Percentiles rank a stretch among this genome's conserved stretches.
Conservation (phyloP, 1,139 yeast species). For the Yamadazyma jaroonii region DNA sequence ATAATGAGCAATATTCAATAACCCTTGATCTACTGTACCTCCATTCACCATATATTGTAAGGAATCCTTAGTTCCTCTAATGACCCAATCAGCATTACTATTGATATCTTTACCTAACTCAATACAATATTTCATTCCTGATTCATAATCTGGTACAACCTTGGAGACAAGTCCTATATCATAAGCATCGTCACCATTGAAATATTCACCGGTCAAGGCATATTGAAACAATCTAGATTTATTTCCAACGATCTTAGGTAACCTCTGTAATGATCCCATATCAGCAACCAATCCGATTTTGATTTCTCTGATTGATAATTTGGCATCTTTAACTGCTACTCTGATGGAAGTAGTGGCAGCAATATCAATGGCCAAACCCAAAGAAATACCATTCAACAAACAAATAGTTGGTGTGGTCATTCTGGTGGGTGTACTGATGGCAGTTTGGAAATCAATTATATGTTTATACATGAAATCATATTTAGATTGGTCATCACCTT, state of each 20-base stretch:
- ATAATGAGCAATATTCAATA: conserved; percentile 50
- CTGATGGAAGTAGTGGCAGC: conserved; percentile 59
- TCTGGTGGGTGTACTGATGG: conserved; percentile 47
- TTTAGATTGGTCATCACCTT: conserved; percentile 19
- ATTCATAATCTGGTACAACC: conserved; percentile 44
- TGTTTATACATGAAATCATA: conserved; percentile 33
- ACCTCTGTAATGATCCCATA: conserved; percentile 72
- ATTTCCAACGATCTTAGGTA: conserved; percentile 56
- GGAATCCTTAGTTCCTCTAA: conserved; percentile 62
- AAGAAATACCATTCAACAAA: conserved; percentile 43
- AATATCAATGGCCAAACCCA: conserved; percentile 71
- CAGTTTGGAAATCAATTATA: conserved; percentile 56
- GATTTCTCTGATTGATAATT: conserved; percentile 65
- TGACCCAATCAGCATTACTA: conserved; percentile 53
- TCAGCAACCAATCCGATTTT: conserved; percentile 78
- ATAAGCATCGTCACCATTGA: conserved; percentile 55
- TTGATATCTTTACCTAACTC: conserved; percentile 52
- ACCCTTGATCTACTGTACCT: conserved; percentile 44
- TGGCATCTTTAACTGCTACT: conserved; percentile 51
- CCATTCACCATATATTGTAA: conserved; percentile 54
- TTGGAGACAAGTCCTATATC: conserved; percentile 53
- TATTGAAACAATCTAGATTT: conserved; percentile 59
- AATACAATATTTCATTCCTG: conserved; percentile 50
- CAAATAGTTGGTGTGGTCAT: conserved; percentile 49
- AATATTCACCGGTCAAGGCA: conserved; percentile 61